Base-by-base conservation (phyloP, 345 rosid genomes). In the Euclidium syriacum region DNA sequence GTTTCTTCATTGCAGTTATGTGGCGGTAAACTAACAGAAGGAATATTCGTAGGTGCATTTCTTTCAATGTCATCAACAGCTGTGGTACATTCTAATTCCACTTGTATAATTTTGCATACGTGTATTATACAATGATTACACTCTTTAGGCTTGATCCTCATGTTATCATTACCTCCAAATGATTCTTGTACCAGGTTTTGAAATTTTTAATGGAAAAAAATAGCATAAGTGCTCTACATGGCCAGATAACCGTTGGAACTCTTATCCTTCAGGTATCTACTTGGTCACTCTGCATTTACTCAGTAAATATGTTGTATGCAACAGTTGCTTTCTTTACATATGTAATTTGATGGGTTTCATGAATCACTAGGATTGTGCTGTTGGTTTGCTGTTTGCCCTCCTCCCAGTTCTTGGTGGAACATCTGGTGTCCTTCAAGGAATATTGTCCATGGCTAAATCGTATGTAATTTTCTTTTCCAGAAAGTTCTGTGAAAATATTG, bases 61-160 rank as follows among this genome's bases (percentile, higher is more conserved):
- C 85, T 90, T 57, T 90, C 97, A 22, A 86, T 90, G 97, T 90
- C 97, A 72, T 90, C 95, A 11, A 90, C 97, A 52, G 97, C 97
- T 19, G 97, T 90, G 95, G 97, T 90, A 83, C 77, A 58, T 60
- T 67, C 20, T 51, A 15, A 11, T 56, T 41, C 42, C 55, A 29
- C 53, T 40, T 49, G 18, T 64, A 27, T 55, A 50, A 20, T 24
- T 51, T 50, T 52, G 34, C 61, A 22, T 52, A 16, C n/a, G n/a
- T n/a, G n/a, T n/a, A n/a, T n/a, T n/a, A n/a, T n/a, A n/a, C n/a
- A n/a, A n/a, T n/a, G n/a, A n/a, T n/a, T n/a, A n/a, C n/a, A n/a
- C n/a, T 55, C 26, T 61, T 25, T 51, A 38, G 65, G 11, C 38
- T 16, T 48, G 62, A 27, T 29, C 25, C 17, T 52, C 32, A 30